Conservation (phyloP, 805 yeast species). For the Wickerhamomyces hampshirensis region DNA sequence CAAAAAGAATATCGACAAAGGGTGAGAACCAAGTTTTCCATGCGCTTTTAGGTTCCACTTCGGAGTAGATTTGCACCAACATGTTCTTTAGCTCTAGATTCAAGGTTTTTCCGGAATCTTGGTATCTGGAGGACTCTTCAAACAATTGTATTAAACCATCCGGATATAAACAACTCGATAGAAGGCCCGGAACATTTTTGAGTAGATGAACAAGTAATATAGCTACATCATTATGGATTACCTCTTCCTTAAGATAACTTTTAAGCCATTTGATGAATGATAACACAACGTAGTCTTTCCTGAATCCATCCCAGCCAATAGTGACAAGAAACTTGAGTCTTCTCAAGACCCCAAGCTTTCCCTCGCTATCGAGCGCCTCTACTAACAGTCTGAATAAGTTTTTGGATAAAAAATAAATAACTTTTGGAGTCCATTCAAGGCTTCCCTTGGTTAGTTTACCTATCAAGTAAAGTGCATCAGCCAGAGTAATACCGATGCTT, state of each 20-base stretch:
- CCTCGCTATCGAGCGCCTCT: constrained; percentile 19
- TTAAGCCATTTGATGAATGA: constrained; percentile 15
- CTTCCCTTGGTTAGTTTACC: constrained; percentile 2
- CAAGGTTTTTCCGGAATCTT: constrained; percentile 1
- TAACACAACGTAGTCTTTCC: constrained; percentile 14
- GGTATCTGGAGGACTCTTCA: constrained; percentile 8
- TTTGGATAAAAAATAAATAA: constrained; percentile 35
- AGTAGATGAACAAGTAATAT: constrained; percentile 22
- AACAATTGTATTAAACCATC: constrained; percentile 21
- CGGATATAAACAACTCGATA: constrained; percentile 5
- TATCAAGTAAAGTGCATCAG: constrained; percentile 16
- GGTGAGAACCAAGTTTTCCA: constrained; percentile 16
- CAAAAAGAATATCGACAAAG: constrained; percentile 5
- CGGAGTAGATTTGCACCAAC: constrained; percentile 1
- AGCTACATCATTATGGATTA: constrained; percentile 25
- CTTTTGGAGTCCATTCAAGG: constrained; percentile 32
- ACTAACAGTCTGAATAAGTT: constrained; percentile 27
- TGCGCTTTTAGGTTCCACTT: constrained; percentile 3
- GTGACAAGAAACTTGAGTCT: constrained; percentile 33
- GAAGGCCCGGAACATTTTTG: constrained; percentile 1
- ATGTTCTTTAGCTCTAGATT: not conserved
- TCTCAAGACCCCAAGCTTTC: constrained; percentile 27
- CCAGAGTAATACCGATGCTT: constrained; percentile 8
- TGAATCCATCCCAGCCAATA: constrained; percentile 21
- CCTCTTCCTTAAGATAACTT: constrained; percentile 15